A percentile compares a stretch with the other conserved stretches of the same genome.
Evolutionary conservation across 345 rosid species (phyloP).

Genomic region (Clarkia xantiana): DNA sequence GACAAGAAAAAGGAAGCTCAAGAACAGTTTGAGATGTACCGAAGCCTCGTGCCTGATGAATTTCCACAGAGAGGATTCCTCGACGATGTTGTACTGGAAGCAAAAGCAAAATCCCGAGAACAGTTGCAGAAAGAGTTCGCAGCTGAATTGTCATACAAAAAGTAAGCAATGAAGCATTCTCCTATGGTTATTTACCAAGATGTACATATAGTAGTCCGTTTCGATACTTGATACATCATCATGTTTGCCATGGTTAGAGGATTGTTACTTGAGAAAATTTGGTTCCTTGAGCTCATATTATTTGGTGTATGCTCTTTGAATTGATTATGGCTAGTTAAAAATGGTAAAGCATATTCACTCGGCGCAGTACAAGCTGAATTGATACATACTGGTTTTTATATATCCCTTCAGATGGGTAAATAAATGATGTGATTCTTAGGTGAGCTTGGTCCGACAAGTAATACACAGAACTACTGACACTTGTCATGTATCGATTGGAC

Average conservation of each 20-base stretch:
- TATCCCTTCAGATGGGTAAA: too few species aligned
- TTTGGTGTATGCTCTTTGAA: too few species aligned
- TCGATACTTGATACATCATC: not conserved
- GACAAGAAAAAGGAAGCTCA: conserved; percentile 66
- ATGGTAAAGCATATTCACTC: too few species aligned
- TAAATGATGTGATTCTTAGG: too few species aligned
- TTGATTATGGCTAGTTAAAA: too few species aligned
- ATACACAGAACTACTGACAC: too few species aligned
- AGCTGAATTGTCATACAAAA: conserved; percentile 41
- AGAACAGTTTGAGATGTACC: conserved; percentile 58
- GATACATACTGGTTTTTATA: too few species aligned
- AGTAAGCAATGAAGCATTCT: conserved; percentile 16
- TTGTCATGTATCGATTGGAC: too few species aligned
- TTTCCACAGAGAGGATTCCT: conserved; percentile 73
- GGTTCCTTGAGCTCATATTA: too few species aligned
- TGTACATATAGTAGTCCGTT: not conserved
- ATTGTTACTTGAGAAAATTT: too few species aligned
- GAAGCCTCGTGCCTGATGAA: conserved; percentile 70
- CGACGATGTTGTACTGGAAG: conserved; percentile 61
- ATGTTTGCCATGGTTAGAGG: not conserved
- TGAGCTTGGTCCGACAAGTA: too few species aligned
- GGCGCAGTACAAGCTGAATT: too few species aligned
- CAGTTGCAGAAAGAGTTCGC: conserved; percentile 39
- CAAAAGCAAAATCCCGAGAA: conserved; percentile 46
- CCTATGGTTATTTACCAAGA: not conserved